A percentile compares a stretch with the other conserved stretches of the same genome.
Conservation (phyloP, 495 filamentous ascomycete species). For the Aspergillus bertholletiae region DNA sequence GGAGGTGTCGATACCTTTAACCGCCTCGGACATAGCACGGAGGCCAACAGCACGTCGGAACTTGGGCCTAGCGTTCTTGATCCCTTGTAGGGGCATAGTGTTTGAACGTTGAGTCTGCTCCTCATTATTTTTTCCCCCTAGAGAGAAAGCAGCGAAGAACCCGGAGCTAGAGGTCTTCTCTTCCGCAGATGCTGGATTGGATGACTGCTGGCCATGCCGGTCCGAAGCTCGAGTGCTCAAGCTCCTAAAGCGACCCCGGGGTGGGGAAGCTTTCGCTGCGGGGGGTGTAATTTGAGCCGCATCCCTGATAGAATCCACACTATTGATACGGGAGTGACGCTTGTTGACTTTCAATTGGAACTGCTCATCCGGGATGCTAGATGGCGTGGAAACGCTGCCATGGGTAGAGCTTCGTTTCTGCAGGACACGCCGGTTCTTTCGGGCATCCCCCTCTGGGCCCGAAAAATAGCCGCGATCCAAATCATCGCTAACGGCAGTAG, state of each 20-base stretch:
- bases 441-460: slow-evolving; percentile 75
- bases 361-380: slow-evolving; percentile 70
- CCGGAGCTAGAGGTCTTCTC: slow-evolving; percentile 46
- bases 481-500: slow-evolving; percentile 44
- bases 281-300: slow-evolving; percentile 33
- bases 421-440: slow-evolving; percentile 67
- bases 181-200: slow-evolving; percentile 63
- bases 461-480: slow-evolving; percentile 94
- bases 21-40: slow-evolving; percentile 72
- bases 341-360: slow-evolving; percentile 47
- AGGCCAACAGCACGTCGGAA: slow-evolving; percentile 59
- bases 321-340: slow-evolving; percentile 75
- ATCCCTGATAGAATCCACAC: slow-evolving; percentile 57
- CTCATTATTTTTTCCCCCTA: slow-evolving; percentile 40
- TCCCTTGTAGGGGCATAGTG: slow-evolving; percentile 38
- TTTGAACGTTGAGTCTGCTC: slow-evolving; percentile 50
- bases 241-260: slow-evolving; percentile 44
- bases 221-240: slow-evolving; percentile 40
- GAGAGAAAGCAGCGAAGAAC: slow-evolving; percentile 47
- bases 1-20: slow-evolving; percentile 31
- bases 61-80: slow-evolving; percentile 44
- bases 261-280: slow-evolving; percentile 42
- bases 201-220: slow-evolving; percentile 36
- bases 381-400: slow-evolving; percentile 54
- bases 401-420: slow-evolving; percentile 67